These are phyloP conservation scores for Pseudogymnoascus sp. DNA, from an alignment of 2,329 filamentous ascomycete genomes.

Conservation along the genomic window DNA sequence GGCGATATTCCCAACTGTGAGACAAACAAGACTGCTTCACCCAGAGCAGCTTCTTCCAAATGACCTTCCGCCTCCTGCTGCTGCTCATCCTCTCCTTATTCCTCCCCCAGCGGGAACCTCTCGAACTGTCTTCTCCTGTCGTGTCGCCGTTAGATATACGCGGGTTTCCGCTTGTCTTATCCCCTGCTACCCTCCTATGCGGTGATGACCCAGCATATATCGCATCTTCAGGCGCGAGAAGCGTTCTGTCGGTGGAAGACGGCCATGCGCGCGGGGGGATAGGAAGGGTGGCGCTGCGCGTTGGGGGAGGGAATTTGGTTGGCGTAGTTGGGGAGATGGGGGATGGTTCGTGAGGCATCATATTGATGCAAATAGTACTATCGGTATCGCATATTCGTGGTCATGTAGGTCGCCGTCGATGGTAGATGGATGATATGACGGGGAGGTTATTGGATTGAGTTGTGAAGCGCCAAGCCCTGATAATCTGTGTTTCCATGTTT, in stretches of 20 bases:
- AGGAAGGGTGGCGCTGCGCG: slow-evolving; percentile 22
- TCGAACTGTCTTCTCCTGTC: slow-evolving; percentile 15
- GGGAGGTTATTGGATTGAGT: neutral
- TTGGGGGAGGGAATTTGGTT: slow-evolving; percentile 20
- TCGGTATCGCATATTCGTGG: slow-evolving; percentile 3
- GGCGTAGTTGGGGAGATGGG: slow-evolving; percentile 10
- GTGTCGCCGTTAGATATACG: slow-evolving; percentile 23
- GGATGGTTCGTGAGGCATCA: slow-evolving; percentile 9
- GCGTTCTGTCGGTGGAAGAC: slow-evolving; percentile 44
- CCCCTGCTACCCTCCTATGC: slow-evolving; percentile 36
- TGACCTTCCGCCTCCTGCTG: slow-evolving; percentile 54
- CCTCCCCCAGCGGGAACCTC: slow-evolving; percentile 20
- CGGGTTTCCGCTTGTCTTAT: slow-evolving; percentile 35
- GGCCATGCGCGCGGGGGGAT: neutral
- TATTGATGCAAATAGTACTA: slow-evolving; percentile 7
- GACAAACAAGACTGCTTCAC: slow-evolving; percentile 84
- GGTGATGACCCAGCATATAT: slow-evolving; percentile 57
- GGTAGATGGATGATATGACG: neutral
- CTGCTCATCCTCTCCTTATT: slow-evolving; percentile 38
- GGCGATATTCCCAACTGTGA: neutral
- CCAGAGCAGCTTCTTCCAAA: slow-evolving; percentile 96
- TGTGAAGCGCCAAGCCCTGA: neutral
- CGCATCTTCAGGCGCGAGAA: slow-evolving; percentile 77
- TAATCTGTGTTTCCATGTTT: neutral
- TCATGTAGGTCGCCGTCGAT: neutral